Evolutionary conservation across 208 protist species (phyloP).

Genomic region (Trypanosoma grayi): DNA sequence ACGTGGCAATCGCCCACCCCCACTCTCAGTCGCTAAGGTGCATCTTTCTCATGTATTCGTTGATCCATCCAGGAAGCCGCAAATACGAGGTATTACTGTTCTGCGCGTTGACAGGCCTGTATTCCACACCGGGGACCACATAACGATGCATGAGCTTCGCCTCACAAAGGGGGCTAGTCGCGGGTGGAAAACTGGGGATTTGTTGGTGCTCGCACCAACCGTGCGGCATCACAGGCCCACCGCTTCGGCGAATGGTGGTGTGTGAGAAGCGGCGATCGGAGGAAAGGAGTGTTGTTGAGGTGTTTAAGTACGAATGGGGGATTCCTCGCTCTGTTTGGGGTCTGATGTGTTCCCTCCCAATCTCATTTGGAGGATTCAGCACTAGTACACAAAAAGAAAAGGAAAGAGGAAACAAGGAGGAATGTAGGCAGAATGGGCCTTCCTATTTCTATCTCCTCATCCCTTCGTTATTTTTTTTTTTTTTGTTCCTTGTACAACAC

Average conservation of each 20-base stretch:
- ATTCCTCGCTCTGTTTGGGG: no score
- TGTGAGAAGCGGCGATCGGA: background rate
- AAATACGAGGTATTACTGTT: constrained; percentile 4
- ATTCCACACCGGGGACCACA: constrained; percentile 22
- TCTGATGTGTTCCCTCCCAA: no score
- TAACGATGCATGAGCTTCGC: constrained; percentile 22
- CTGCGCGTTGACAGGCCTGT: constrained; percentile 14
- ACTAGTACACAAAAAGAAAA: background rate
- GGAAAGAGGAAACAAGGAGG: no score
- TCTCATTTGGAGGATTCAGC: no score
- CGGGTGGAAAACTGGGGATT: constrained; percentile 19
- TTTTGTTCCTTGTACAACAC: background rate
- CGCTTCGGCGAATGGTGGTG: background rate
- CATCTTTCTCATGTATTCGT: constrained; percentile 16
- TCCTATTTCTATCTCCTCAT: constrained; percentile 11
- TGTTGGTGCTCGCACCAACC: constrained; percentile 18
- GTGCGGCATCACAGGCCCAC: constrained; percentile 3
- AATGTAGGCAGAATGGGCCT: no score
- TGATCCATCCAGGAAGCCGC: background rate
- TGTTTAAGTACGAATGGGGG: no score
- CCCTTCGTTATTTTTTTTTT: constrained; percentile 6
- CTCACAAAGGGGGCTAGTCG: background rate
- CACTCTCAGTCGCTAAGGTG: constrained; percentile 6
- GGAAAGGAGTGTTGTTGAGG: background rate
- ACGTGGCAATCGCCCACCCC: background rate